Evolutionary conservation across 257 asterid genomes (phyloP).

Genomic region (Solanum virginianum): DNA sequence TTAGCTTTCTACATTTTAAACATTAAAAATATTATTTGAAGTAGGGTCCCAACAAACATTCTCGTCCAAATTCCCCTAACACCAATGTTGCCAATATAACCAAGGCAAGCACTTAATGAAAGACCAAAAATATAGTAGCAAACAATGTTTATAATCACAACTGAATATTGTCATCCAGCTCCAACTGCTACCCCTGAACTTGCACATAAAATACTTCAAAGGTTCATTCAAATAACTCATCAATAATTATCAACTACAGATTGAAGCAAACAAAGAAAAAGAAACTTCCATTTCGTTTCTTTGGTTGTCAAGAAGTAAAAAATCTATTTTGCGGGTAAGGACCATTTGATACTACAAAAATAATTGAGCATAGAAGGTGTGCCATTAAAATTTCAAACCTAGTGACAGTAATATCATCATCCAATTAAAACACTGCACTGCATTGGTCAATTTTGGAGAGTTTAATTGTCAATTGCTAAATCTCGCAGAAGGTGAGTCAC

Average conservation of each 20-base stretch:
- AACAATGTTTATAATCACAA: constrained; percentile 41
- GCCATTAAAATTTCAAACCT: no score
- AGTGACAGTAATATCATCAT: no score
- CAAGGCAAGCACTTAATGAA: constrained; percentile 70
- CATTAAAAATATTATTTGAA: constrained; percentile 42
- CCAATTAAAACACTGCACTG: no score
- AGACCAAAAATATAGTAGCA: constrained; percentile 65
- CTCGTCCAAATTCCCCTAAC: constrained; percentile 77
- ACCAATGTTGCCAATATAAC: constrained; percentile 46
- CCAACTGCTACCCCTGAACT: constrained; percentile 85
- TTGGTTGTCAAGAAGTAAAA: no score
- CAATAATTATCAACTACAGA: background rate
- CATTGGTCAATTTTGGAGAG: no score
- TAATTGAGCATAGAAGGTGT: no score
- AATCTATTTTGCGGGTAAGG: no score
- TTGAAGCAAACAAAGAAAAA: no score
- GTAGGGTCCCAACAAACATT: constrained; percentile 56
- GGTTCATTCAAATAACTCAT: background rate
- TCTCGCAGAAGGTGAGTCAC: no score
- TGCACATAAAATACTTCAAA: background rate
- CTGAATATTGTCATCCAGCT: constrained; percentile 78
- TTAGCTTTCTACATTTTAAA: constrained; percentile 26
- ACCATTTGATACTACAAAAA: no score
- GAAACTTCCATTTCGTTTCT: no score
- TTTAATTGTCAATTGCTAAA: no score